Evolutionary conservation across 2,329 filamentous ascomycete genomes (phyloP).

Genomic region (Microcyclospora pomicola): DNA sequence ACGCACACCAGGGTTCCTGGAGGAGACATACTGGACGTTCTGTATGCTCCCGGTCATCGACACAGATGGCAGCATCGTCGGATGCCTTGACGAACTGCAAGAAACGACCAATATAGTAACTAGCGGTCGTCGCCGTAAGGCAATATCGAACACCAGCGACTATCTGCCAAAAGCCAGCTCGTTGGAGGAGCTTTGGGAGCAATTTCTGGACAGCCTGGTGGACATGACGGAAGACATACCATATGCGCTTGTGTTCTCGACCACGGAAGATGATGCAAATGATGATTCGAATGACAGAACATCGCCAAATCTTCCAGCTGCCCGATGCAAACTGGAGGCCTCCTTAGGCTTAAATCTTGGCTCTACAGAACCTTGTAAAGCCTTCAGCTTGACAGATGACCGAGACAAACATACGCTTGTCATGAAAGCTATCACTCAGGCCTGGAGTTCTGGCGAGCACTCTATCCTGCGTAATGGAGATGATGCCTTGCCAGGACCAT

Average conservation of each 20-base stretch:
- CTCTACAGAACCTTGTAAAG: slow-evolving; percentile 14
- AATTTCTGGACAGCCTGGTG: slow-evolving; percentile 9
- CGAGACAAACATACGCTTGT: slow-evolving; percentile 4
- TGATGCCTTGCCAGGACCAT: slow-evolving; percentile 14
- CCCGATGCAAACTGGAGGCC: slow-evolving; percentile 14
- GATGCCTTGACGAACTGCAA: slow-evolving; percentile 14
- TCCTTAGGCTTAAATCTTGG: slow-evolving; percentile 16
- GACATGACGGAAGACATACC: slow-evolving; percentile 12
- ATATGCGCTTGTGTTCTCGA: slow-evolving; percentile 15
- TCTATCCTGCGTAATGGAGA: slow-evolving; percentile 20
- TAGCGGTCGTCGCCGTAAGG: slow-evolving; percentile 10
- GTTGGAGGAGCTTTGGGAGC: slow-evolving; percentile 13
- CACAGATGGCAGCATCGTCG: slow-evolving; percentile 8
- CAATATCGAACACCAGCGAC: slow-evolving; percentile 9
- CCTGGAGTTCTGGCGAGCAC: slow-evolving; percentile 18
- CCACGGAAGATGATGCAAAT: slow-evolving; percentile 9
- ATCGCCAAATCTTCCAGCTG: neutral
- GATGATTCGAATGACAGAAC: slow-evolving; percentile 1
- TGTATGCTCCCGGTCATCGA: slow-evolving; percentile 16
- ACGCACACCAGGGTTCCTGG: slow-evolving; percentile 13
- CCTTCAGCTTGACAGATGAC: slow-evolving; percentile 7
- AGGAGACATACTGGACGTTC: slow-evolving; percentile 20
- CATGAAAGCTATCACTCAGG: slow-evolving; percentile 19
- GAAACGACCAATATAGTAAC: slow-evolving; percentile 13
- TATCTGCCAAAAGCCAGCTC: slow-evolving; percentile 6